Evolutionary conservation across 768 basidiomycete genomes (phyloP).

Genomic region (Dictyophora rubrovolvata): DNA sequence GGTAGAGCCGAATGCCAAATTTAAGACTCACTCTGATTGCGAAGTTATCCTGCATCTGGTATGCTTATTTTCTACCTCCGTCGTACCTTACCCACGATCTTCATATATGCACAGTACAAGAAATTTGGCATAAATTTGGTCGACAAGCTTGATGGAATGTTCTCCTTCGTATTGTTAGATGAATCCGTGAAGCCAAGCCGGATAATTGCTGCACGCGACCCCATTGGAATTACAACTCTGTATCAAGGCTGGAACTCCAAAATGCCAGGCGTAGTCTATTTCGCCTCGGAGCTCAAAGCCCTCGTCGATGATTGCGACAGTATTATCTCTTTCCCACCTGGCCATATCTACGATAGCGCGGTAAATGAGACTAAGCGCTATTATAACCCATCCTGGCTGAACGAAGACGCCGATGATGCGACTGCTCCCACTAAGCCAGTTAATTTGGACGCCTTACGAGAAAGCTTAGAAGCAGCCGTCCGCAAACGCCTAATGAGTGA

Average conservation of each 20-base stretch:
- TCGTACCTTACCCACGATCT: slow-evolving; percentile 6
- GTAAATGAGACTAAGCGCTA: slow-evolving; percentile 74
- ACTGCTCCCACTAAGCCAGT: slow-evolving; percentile 48
- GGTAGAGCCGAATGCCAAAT: slow-evolving; percentile 55
- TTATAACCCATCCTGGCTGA: slow-evolving; percentile 85
- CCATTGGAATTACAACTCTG: slow-evolving; percentile 96
- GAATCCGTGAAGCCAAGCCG: slow-evolving; percentile 83
- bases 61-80: slow-evolving; percentile 14
- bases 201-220: slow-evolving; percentile 92
- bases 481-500: slow-evolving; percentile 95
- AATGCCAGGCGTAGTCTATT: slow-evolving; percentile 74
- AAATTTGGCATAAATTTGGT: slow-evolving; percentile 72
- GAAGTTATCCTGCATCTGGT: slow-evolving; percentile 94
- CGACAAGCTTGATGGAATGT: slow-evolving; percentile 90
- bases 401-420: slow-evolving; percentile 61
- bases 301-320: slow-evolving; percentile 87
- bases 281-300: slow-evolving; percentile 93
- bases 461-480: slow-evolving; percentile 83
- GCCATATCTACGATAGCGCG: slow-evolving; percentile 87
- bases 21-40: slow-evolving; percentile 98
- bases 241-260: slow-evolving; percentile 93
- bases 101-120: slow-evolving; percentile 49
- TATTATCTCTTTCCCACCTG: slow-evolving; percentile 93
- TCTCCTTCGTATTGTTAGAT: slow-evolving; percentile 94
- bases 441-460: slow-evolving; percentile 62